Evolutionary conservation across 208 protist genomes (phyloP), one percentile per base, ranked within the genome.

Genomic region (Acanthamoeba castellanii): DNA sequence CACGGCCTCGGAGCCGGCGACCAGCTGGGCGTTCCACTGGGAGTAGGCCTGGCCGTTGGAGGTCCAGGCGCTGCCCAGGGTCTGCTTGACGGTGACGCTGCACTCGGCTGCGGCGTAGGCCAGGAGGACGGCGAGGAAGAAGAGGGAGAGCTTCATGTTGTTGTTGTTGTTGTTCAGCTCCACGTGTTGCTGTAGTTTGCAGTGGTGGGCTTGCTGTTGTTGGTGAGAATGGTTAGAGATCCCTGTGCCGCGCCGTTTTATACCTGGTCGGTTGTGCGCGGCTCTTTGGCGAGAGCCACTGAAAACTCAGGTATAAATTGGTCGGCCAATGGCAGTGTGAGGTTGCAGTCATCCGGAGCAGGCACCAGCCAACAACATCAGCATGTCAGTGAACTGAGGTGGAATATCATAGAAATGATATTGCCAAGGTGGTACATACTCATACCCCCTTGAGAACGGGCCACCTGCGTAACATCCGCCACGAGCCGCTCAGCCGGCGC

Each of bases 11-110:
- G 74, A 82, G 18, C 74, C 74, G 42, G 74, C 32, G 16, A 16
- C 25, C 7, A 82, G 32, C 22, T 25, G 13, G 37, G 25, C 30
- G 37, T 27, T 55, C 74, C 74, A 84, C 74, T 84, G 74, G 7
- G 74, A 84, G 74, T 32, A 84, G 45, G 7, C 74, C 42, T 84
- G 74, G 22, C 74, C 74, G 74, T 84, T 84, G 42, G 42, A 55
- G 42, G 74, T 84, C 74, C 74, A 84, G 22, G 74, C 22, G 74
- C 74, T 84, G 25, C 34, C 74, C 20, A 84, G 74, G 74, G 74
- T 84, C 74, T 84, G 74, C 74, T 55, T 45, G 16, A 84, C 27
- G 20, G 42, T 84, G 9, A 84, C 74, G 5, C 9, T 27, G 74
- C 74, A 84, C 13, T 84, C 74, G 27, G 74, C 74, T 0, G 74